phyloP scores from a whole-genome alignment of 148 eudicot genomes.

The Vaccinium corymbosum region DNA sequence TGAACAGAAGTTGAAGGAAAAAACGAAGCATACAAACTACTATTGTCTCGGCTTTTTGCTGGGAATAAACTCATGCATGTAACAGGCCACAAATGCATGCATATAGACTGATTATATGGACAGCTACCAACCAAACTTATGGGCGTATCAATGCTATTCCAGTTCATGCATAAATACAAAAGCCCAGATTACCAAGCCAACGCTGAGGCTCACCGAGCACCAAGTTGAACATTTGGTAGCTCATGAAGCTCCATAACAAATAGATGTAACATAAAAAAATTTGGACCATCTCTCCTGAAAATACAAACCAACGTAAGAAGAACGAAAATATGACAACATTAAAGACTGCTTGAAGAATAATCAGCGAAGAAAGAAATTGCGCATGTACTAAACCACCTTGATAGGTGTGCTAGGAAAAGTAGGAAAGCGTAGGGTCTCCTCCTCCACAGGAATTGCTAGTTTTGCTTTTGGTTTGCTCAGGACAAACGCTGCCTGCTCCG shows the following conservation, averaged over 20 bases:
- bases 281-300: slow-evolving; percentile 68
- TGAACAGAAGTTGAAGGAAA: too few relatives aligned
- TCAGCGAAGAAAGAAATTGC: slow-evolving; percentile 47
- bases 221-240: not conserved
- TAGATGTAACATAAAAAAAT: slow-evolving; percentile 52
- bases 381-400: slow-evolving; percentile 7
- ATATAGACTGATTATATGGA: too few relatives aligned
- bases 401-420: slow-evolving; percentile 15
- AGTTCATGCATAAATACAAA: too few relatives aligned
- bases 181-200: too few relatives aligned
- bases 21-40: too few relatives aligned
- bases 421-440: slow-evolving; percentile 14
- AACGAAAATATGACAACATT: not conserved
- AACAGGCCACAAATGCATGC: too few relatives aligned
- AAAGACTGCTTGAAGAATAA: slow-evolving; percentile 17
- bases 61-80: too few relatives aligned
- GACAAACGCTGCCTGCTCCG: slow-evolving; percentile 20
- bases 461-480: slow-evolving; percentile 13
- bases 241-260: slow-evolving; percentile 63
- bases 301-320: not conserved
- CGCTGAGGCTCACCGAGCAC: not conserved
- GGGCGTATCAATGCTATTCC: too few relatives aligned
- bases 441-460: not conserved
- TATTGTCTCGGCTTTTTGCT: too few relatives aligned
- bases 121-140: too few relatives aligned